A percentile compares a stretch with the other conserved stretches of the same genome.
phyloP scores from a whole-genome alignment of 345 rosid species.

The Populus deltoides region DNA sequence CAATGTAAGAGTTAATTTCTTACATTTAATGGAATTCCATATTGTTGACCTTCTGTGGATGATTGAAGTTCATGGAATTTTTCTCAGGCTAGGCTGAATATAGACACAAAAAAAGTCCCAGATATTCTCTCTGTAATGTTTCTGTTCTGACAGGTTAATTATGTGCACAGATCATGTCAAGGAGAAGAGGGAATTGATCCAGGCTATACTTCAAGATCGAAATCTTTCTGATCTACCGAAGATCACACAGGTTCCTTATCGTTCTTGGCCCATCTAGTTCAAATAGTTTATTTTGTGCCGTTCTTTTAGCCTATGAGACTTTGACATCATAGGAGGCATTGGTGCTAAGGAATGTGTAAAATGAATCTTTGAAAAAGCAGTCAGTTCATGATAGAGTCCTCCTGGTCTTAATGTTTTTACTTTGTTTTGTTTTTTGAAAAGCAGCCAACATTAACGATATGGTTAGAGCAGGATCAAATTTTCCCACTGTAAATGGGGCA shows the following conservation, averaged over 20 bases:
- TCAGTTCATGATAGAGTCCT: not conserved
- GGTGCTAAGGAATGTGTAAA: not conserved
- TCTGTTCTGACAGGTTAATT: slow-evolving; percentile 14
- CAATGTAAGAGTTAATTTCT: slow-evolving; percentile 8
- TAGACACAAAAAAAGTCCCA: too few species aligned
- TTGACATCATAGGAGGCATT: not conserved
- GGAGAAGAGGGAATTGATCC: slow-evolving; percentile 37
- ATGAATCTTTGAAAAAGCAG: not conserved
- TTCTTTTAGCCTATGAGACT: not conserved
- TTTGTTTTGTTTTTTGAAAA: not conserved
- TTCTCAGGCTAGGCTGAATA: not conserved
- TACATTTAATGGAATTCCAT: not conserved
- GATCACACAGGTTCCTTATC: slow-evolving; percentile 26
- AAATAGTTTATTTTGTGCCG: not conserved
- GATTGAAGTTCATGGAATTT: not conserved
- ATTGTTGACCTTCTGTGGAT: not conserved
- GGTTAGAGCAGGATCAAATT: slow-evolving; percentile 63
- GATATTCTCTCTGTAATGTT: not conserved
- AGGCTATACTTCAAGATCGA: slow-evolving; percentile 26
- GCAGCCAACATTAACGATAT: slow-evolving; percentile 46
- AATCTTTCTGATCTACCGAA: slow-evolving; percentile 27
- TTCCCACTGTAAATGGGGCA: slow-evolving; percentile 55
- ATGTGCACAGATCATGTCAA: slow-evolving; percentile 32
- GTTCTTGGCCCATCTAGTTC: not conserved
- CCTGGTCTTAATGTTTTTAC: too few species aligned